These are phyloP conservation scores for Cryphonectria naterciae DNA, from an alignment of 2,329 filamentous ascomycete genomes.

Conservation along the genomic window DNA sequence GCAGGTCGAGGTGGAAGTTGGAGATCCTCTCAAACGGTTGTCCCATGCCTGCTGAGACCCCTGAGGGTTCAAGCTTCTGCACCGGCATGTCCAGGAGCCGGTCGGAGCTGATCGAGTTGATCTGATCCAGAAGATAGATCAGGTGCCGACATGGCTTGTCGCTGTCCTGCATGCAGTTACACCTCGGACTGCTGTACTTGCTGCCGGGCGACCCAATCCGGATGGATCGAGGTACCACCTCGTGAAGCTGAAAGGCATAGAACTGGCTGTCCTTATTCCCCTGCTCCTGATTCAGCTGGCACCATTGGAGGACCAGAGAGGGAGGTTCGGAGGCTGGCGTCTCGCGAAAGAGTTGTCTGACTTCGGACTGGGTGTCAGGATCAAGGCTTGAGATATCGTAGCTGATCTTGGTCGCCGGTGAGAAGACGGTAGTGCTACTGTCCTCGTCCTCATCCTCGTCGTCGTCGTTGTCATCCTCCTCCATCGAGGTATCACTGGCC, in stretches of 20 bases:
- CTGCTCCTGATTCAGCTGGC: slow-evolving; percentile 45
- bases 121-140: slow-evolving; percentile 59
- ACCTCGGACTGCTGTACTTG: slow-evolving; percentile 47
- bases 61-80: slow-evolving; percentile 43
- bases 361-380: slow-evolving; percentile 41
- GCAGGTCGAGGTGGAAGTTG: slow-evolving; percentile 54
- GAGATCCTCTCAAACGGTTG: slow-evolving; percentile 55
- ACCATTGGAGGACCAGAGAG: slow-evolving; percentile 54
- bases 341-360: slow-evolving; percentile 49
- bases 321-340: slow-evolving; percentile 45
- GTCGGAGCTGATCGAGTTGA: slow-evolving; percentile 52
- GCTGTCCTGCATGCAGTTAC: slow-evolving; percentile 47
- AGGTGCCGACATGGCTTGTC: slow-evolving; percentile 53
- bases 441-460: slow-evolving; percentile 35
- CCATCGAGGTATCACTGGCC: slow-evolving; percentile 22
- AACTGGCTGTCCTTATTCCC: slow-evolving; percentile 44
- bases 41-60: slow-evolving; percentile 51
- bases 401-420: slow-evolving; percentile 40
- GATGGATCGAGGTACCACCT: slow-evolving; percentile 56
- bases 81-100: slow-evolving; percentile 30
- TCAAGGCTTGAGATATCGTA: slow-evolving; percentile 48
- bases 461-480: slow-evolving; percentile 36
- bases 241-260: slow-evolving; percentile 61
- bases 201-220: slow-evolving; percentile 50
- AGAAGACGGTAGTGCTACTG: slow-evolving; percentile 33